Percentiles rank a stretch among this genome's conserved stretches.
These are phyloP conservation scores for Penicillium brasilianum DNA, from an alignment of 2,329 filamentous ascomycete species.

Conservation along the genomic window DNA sequence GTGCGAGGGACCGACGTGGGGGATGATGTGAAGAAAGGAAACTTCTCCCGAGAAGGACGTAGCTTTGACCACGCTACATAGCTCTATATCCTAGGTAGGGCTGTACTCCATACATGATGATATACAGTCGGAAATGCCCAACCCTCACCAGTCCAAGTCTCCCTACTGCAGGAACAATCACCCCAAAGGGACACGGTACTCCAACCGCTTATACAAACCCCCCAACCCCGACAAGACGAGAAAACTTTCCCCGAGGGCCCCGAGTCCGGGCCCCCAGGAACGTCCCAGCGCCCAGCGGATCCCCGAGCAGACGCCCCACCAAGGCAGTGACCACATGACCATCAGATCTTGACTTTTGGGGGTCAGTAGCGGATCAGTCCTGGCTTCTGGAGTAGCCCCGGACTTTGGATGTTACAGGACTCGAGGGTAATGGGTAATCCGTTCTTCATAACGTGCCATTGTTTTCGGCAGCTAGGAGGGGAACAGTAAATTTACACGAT, in stretches of 20 bases:
- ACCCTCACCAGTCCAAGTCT: neutral
- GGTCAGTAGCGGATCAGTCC: neutral
- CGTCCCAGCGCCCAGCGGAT: conserved; percentile 4
- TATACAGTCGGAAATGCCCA: neutral
- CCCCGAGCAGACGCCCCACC: conserved; percentile 17
- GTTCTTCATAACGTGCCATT: no score
- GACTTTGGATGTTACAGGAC: neutral
- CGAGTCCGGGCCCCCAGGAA: conserved; percentile 1
- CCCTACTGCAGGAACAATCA: conserved; percentile 2
- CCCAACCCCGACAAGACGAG: neutral
- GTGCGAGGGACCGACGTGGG: neutral
- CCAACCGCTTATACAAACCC: neutral
- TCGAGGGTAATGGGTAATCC: no score
- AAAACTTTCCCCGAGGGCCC: conserved; percentile 2
- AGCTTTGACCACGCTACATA: neutral
- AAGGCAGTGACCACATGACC: conserved; percentile 29
- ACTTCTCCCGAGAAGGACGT: neutral
- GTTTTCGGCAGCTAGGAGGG: no score
- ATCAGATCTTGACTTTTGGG: conserved; percentile 21
- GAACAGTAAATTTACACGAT: no score
- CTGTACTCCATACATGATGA: neutral
- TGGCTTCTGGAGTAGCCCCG: neutral
- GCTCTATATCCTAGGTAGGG: neutral
- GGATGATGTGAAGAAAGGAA: neutral
- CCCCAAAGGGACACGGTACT: neutral